phyloP scores from a whole-genome alignment of 2,329 filamentous ascomycete genomes.

The Colletotrichum eleusines region DNA sequence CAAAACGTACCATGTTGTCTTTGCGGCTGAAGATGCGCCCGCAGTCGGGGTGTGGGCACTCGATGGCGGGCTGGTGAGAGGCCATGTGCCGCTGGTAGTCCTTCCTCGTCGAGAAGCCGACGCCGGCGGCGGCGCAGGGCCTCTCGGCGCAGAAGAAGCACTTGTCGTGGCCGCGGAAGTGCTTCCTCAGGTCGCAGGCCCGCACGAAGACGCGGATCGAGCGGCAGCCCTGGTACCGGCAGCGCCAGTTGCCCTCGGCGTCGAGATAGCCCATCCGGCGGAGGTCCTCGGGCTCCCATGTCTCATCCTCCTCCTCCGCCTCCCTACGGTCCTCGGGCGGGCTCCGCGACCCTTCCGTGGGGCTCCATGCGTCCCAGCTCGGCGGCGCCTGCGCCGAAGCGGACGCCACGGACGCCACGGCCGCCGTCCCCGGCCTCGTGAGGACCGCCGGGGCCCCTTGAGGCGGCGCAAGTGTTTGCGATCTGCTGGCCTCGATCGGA shows the following conservation, averaged over 20 bases:
- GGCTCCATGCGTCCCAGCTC: conserved; percentile 7
- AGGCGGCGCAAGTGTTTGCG: not conserved
- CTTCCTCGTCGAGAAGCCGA: conserved; percentile 27
- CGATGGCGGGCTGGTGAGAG: conserved; percentile 24
- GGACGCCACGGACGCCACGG: not conserved
- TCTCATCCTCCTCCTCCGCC: conserved; percentile 9
- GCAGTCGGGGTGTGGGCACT: conserved; percentile 25
- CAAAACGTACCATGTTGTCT: conserved; percentile 30
- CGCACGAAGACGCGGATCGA: conserved; percentile 20
- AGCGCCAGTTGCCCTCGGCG: conserved; percentile 27
- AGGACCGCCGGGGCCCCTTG: not conserved
- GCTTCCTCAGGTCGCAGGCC: conserved; percentile 30
- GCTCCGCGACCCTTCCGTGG: conserved; percentile 11
- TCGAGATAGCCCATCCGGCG: conserved; percentile 35
- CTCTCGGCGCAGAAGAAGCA: conserved; percentile 31
- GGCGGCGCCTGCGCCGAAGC: not conserved
- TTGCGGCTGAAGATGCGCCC: conserved; percentile 27
- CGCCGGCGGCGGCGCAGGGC: conserved; percentile 18
- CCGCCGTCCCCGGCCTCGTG: not conserved
- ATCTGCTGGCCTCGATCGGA: conserved; percentile 7
- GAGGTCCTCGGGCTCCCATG: conserved; percentile 24
- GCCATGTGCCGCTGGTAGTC: conserved; percentile 31
- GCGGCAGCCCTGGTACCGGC: conserved; percentile 13
- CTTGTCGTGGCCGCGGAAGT: conserved; percentile 29
- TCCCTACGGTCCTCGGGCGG: conserved; percentile 1